phyloP scores from a whole-genome alignment of 495 filamentous ascomycete species.

The Podospora pseudocomata region DNA sequence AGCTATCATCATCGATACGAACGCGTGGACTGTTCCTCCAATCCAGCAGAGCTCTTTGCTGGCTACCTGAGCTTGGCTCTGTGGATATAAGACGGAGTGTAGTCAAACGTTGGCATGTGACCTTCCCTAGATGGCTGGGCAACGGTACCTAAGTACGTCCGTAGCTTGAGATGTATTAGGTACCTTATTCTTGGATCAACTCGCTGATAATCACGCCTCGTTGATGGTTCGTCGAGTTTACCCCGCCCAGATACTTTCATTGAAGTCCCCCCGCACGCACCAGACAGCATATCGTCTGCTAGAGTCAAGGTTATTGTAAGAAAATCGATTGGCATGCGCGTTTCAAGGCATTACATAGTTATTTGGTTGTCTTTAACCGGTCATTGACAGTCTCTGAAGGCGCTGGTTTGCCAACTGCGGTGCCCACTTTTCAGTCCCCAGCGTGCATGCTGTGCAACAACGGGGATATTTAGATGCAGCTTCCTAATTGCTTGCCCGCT shows the following conservation, averaged over 20 bases:
- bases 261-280: no score
- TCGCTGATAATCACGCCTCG: background rate
- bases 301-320: no score
- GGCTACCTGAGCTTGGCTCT: background rate
- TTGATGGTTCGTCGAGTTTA: background rate
- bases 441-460: background rate
- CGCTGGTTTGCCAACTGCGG: background rate
- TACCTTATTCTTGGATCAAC: background rate
- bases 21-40: background rate
- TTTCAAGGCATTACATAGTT: no score
- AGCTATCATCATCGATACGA: background rate
- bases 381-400: no score
- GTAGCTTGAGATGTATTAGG: background rate
- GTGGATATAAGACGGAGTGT: background rate
- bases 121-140: background rate
- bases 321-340: no score
- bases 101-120: background rate
- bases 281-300: no score
- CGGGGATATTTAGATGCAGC: conserved; percentile 1
- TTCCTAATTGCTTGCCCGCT: background rate
- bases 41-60: background rate
- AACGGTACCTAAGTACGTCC: background rate
- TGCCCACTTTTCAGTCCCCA: background rate
- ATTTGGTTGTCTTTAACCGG: no score
- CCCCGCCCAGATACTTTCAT: background rate